Base-by-base conservation (phyloP, 2,329 filamentous ascomycete species). In the Sporothrix sp. region DNA sequence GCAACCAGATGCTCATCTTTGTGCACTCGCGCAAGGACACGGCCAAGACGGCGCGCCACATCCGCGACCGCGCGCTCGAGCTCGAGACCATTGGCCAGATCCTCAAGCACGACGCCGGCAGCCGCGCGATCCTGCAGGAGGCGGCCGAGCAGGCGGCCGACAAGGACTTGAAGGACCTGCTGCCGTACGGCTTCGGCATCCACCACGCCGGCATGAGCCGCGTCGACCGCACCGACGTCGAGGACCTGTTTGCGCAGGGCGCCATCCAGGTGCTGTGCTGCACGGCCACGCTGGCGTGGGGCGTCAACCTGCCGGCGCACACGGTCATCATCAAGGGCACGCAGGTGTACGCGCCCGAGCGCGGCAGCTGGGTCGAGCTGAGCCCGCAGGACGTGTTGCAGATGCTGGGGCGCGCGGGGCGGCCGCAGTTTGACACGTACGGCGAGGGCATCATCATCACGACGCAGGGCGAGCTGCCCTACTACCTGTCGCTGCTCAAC, bases 321-420 rank as follows among this genome's bases (percentile, higher is more conserved):
- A 97, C 93, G 1, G 93, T 98, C 62, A 91, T 98, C 63, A 98
- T 98, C 73, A 98, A 98, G 69, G 93, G 93, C 50, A 98, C 93
- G 1, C 89, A 95, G 63, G 85, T 98, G 18, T 98, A 98, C 69
- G 97, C 93, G 0, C 93, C 93, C 0, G 93, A 98, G 65, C 97
- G 96, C 71, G 93, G 93, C 71, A 93, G 87, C 66, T 98, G 93
- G 91, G 90, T 98, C 18, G 94, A 98, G 65, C 70, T 98, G 49
- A 96, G 90, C 62, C 93, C 93, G 11, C 93, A 98, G 65, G 93
- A 98, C 69, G 91, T 98, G 32, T 74, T 98, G 46, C 93, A 98
- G 66, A 98, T 98, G 94, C 81, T 98, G 61, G 93, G 93, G 62
- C 89, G 93, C 75, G 94, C 93, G 49, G 93, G 93, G 64, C 82